phyloP scores from a whole-genome alignment of 768 basidiomycete genomes.

The Clathrus columnatus region DNA sequence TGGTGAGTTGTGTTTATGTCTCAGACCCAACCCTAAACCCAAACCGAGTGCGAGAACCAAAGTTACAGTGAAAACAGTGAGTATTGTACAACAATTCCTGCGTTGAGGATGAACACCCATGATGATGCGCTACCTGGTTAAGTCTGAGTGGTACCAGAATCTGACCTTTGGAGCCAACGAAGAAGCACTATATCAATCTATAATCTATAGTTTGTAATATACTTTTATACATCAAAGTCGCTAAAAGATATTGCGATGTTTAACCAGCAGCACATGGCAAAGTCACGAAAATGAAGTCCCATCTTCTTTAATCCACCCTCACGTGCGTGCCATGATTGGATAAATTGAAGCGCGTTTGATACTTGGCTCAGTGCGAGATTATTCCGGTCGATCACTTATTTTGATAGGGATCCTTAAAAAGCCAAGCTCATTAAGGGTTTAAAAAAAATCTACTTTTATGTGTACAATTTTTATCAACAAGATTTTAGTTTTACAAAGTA shows the following conservation, averaged over 20 bases:
- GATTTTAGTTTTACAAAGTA: neutral
- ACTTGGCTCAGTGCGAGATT: neutral
- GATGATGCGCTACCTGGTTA: neutral
- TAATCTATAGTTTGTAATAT: neutral
- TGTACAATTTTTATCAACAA: too few species aligned
- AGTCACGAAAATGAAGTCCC: neutral
- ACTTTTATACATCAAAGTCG: neutral
- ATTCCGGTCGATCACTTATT: neutral
- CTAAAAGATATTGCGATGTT: neutral
- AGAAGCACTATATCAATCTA: neutral
- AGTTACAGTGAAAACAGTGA: constrained; percentile 8
- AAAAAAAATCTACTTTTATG: too few species aligned
- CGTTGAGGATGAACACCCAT: neutral
- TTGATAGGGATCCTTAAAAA: neutral
- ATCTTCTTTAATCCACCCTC: neutral
- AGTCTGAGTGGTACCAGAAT: neutral
- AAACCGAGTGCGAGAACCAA: constrained; percentile 12
- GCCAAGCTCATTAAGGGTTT: too few species aligned
- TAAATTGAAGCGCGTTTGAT: too few species aligned
- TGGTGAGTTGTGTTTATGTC: neutral
- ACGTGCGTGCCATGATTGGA: neutral
- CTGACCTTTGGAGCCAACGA: neutral
- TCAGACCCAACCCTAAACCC: constrained; percentile 13
- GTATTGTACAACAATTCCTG: neutral
- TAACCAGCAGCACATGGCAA: neutral